Percentiles rank a stretch among this genome's conserved stretches.
Conservation (phyloP, 306 rosid genomes). For the Trichosanthes truncata region DNA sequence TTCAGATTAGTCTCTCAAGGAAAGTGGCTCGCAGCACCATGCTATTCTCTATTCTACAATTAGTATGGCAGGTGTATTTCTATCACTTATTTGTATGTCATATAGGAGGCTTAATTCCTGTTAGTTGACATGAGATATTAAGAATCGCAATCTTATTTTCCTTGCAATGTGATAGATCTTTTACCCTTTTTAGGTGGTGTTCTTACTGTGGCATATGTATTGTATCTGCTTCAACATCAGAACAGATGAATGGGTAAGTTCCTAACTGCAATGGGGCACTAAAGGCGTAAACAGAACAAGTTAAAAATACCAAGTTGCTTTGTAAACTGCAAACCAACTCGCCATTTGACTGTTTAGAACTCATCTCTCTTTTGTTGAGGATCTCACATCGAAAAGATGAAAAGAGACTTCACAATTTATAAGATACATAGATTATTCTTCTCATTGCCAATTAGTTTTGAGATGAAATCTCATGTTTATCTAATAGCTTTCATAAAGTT, state of each 20-base stretch:
- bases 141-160: neutral
- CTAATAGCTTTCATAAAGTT: neutral
- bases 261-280: neutral
- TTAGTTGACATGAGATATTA: neutral
- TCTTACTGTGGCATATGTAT: constrained; percentile 34
- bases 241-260: constrained; percentile 52
- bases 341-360: neutral
- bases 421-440: too few relatives aligned
- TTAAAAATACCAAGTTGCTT: too few relatives aligned
- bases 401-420: too few relatives aligned
- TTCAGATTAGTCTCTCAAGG: constrained; percentile 22
- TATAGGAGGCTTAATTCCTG: neutral
- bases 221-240: constrained; percentile 35
- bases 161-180: neutral
- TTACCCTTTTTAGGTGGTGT: constrained; percentile 15
- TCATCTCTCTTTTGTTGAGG: too few relatives aligned
- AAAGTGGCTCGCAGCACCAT: constrained; percentile 28
- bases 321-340: neutral
- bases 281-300: neutral
- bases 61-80: constrained; percentile 34
- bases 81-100: neutral
- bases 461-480: too few relatives aligned
- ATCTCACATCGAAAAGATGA: too few relatives aligned
- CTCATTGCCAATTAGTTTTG: too few relatives aligned
- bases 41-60: constrained; percentile 30